These are phyloP conservation scores for Hypoxylon sp. DNA, from an alignment of 2,329 filamentous ascomycete species.

Conservation along the genomic window DNA sequence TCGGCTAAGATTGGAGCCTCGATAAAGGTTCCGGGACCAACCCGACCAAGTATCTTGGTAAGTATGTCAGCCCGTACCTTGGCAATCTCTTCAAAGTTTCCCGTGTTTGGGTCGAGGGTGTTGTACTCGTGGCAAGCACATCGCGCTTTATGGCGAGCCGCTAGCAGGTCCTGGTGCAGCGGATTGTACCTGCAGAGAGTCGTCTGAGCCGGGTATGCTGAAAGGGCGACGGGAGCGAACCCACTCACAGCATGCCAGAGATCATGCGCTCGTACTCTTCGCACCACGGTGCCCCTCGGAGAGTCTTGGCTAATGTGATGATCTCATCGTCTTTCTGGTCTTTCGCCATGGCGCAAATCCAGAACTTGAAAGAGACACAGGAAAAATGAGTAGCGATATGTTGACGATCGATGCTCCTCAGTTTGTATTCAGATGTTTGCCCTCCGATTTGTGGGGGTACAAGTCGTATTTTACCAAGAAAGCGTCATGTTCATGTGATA, in stretches of 20 bases:
- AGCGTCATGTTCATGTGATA: too few species aligned
- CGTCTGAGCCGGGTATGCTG: background rate
- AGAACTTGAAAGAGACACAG: background rate
- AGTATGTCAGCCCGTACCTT: slow-evolving; percentile 55
- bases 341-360: slow-evolving; percentile 45
- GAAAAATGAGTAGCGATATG: background rate
- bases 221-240: background rate
- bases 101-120: slow-evolving; percentile 53
- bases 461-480: background rate
- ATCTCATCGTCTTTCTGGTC: slow-evolving; percentile 52
- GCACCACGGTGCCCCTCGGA: slow-evolving; percentile 49
- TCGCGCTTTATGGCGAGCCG: slow-evolving; percentile 61
- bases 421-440: too few species aligned
- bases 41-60: slow-evolving; percentile 55
- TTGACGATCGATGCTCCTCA: background rate
- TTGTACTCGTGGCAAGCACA: slow-evolving; percentile 65
- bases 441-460: too few species aligned
- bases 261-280: slow-evolving; percentile 71
- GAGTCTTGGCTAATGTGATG: slow-evolving; percentile 55
- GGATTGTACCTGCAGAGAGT: background rate
- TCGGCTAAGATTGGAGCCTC: slow-evolving; percentile 69
- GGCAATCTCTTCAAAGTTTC: slow-evolving; percentile 25
- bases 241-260: slow-evolving; percentile 63
- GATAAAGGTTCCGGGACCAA: slow-evolving; percentile 62
- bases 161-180: slow-evolving; percentile 55